Evolutionary conservation across 352 stramenopile species (phyloP).

Genomic region (Phytophthora crassamura): DNA sequence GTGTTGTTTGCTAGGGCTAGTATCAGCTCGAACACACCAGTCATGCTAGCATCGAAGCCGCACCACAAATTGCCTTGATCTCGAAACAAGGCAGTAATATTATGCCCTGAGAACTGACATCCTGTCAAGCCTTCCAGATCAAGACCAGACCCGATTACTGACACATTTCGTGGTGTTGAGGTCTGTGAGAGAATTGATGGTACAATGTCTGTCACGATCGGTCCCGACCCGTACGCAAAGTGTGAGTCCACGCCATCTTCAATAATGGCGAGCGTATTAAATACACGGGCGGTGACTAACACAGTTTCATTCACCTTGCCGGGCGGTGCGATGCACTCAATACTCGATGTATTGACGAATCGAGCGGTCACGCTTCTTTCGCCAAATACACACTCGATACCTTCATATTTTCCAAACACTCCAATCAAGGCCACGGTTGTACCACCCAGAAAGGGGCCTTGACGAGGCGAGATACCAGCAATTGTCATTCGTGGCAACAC

Average conservation of each 20-base stretch:
- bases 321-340: slow-evolving; percentile 45
- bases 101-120: slow-evolving; percentile 42
- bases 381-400: slow-evolving; percentile 55
- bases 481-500: slow-evolving; percentile 49
- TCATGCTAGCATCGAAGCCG: slow-evolving; percentile 40
- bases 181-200: slow-evolving; percentile 49
- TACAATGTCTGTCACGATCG: slow-evolving; percentile 32
- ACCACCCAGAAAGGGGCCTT: slow-evolving; percentile 45
- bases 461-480: slow-evolving; percentile 33
- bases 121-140: slow-evolving; percentile 21
- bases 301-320: slow-evolving; percentile 18
- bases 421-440: slow-evolving; percentile 45
- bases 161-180: slow-evolving; percentile 21
- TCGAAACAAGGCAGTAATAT: slow-evolving; percentile 15
- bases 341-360: slow-evolving; percentile 31
- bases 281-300: slow-evolving; percentile 31
- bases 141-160: slow-evolving; percentile 38
- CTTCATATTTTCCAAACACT: slow-evolving; percentile 42
- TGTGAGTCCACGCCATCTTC: slow-evolving; percentile 5
- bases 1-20: slow-evolving; percentile 22
- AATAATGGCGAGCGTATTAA: slow-evolving; percentile 35
- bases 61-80: slow-evolving; percentile 26
- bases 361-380: slow-evolving; percentile 29
- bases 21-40: slow-evolving; percentile 32
- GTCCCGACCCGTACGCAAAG: slow-evolving; percentile 40